Evolutionary conservation across 2,329 filamentous ascomycete species (phyloP).

Genomic region (Zasmidium angulare): DNA sequence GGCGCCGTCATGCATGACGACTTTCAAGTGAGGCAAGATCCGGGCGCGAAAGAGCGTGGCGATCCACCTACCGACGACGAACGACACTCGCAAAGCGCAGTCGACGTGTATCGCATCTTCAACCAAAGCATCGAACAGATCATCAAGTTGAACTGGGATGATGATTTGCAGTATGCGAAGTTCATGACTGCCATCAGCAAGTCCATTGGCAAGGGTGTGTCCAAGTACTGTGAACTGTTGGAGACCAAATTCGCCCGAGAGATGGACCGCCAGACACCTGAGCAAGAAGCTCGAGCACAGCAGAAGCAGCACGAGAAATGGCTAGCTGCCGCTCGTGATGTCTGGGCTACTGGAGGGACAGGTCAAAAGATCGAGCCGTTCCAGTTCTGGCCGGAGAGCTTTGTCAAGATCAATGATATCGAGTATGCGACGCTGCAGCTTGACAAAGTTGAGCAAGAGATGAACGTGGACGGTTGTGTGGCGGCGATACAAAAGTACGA

Average conservation of each 20-base stretch:
- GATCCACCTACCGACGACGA: slow-evolving; percentile 69
- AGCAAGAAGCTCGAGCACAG: slow-evolving; percentile 74
- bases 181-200: slow-evolving; percentile 95
- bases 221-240: slow-evolving; percentile 85
- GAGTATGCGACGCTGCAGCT: slow-evolving; percentile 91
- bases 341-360: slow-evolving; percentile 66
- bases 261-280: slow-evolving; percentile 87
- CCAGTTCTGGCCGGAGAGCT: slow-evolving; percentile 92
- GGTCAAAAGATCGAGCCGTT: slow-evolving; percentile 96
- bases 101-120: slow-evolving; percentile 92
- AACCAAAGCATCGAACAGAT: slow-evolving; percentile 89
- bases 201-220: slow-evolving; percentile 77
- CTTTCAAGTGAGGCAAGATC: slow-evolving; percentile 72
- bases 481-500: slow-evolving; percentile 74
- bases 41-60: slow-evolving; percentile 52
- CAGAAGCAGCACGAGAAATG: slow-evolving; percentile 89
- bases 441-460: slow-evolving; percentile 82
- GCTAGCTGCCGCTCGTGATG: slow-evolving; percentile 89
- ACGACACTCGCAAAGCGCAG: slow-evolving; percentile 86
- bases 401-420: slow-evolving; percentile 97
- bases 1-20: slow-evolving; percentile 86
- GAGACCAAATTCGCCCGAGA: slow-evolving; percentile 83
- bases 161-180: slow-evolving; percentile 88
- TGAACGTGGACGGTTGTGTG: slow-evolving; percentile 90
- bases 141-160: slow-evolving; percentile 83